Base-by-base conservation (phyloP, 2,329 filamentous ascomycete genomes). In the Elsinoe ampelina region DNA sequence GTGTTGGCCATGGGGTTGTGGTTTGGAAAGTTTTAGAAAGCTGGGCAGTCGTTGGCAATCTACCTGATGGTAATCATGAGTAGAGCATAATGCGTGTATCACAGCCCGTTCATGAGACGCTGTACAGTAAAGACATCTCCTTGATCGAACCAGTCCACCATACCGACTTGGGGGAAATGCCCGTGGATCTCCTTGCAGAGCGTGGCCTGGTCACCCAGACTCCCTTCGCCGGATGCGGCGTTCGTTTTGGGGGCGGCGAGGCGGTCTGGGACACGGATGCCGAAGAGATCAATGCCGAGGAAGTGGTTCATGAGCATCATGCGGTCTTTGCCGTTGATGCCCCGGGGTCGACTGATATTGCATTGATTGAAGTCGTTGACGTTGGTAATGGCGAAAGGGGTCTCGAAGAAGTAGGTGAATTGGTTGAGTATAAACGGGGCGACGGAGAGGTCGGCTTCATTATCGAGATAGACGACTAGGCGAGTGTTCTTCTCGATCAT, bases 271-370 rank as follows among this genome's bases (percentile, higher is more conserved):
- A 76, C 62, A 35, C 70, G 62, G 12, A 74, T 65, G 5, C 73
- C 73, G 0, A 72, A 57, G 30, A 75, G 61, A 51, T 75, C 67
- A 8, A 70, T 61, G 59, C 77, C 72, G 2, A 77, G 64, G 60
- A 75, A 76, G 62, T 78, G 75, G 58, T 77, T 78, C 58, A 77
- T 68, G 35, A 77, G 68, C 56, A 73, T 73, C 73, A 77, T 75
- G 3, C 72, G 67, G 11, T 70, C 72, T 3, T 67, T 63, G 5
- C 69, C 60, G 12, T 65, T 68, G 20, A 66, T 68, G n/a, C 67
- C 68, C 4, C 68, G 45, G 2, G 75, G 75, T 2, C 74, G 70
- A 61, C 77, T 69, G 54, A 77, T 71, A 10, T 65, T 71, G 64
- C 75, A 77, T 58, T 70, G 63, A 1, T 66, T 59, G 61, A 77